Percentiles rank a stretch among this genome's conserved stretches.
Conservation (phyloP, 1,284 basidiomycete species). For the Cryptococcus neoformans region DNA sequence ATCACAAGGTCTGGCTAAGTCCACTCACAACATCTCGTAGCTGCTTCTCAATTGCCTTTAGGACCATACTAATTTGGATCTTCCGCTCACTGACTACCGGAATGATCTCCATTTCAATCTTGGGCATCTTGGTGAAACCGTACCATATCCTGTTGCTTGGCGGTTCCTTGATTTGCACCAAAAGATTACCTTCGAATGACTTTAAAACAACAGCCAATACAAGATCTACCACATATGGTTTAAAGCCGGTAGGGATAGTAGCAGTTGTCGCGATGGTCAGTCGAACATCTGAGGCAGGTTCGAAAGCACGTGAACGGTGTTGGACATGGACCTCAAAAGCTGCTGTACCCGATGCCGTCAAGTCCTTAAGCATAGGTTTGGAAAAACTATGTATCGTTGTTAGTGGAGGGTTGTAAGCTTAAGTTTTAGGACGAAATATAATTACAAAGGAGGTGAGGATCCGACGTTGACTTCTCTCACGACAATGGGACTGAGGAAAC, state of each 20-base stretch:
- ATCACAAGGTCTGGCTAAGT: too few species aligned
- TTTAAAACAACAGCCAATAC: constrained; percentile 80
- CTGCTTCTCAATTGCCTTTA: constrained; percentile 82
- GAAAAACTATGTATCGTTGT: constrained; percentile 57
- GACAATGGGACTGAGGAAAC: constrained; percentile 78
- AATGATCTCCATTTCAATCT: constrained; percentile 83
- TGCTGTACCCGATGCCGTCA: constrained; percentile 88
- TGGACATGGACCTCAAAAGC: constrained; percentile 79
- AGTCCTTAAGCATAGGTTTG: constrained; percentile 96
- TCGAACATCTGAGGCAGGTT: constrained; percentile 70
- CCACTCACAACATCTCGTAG: constrained; percentile 73
- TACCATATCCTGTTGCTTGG: constrained; percentile 97
- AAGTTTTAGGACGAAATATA: constrained; percentile 20
- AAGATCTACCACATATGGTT: constrained; percentile 82
- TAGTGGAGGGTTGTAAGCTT: constrained; percentile 4
- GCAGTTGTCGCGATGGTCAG: constrained; percentile 81
- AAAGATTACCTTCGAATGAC: constrained; percentile 84
- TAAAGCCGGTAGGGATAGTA: constrained; percentile 74
- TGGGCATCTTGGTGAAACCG: constrained; percentile 89
- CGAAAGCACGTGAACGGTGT: constrained; percentile 52
- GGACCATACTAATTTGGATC: constrained; percentile 62
- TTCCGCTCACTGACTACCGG: constrained; percentile 82
- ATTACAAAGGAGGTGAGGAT: constrained; percentile 59
- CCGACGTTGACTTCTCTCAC: constrained; percentile 90
- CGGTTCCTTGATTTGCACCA: constrained; percentile 89